Evolutionary conservation across 2,329 filamentous ascomycete species (phyloP).

Genomic region (Colletotrichum siamense): DNA sequence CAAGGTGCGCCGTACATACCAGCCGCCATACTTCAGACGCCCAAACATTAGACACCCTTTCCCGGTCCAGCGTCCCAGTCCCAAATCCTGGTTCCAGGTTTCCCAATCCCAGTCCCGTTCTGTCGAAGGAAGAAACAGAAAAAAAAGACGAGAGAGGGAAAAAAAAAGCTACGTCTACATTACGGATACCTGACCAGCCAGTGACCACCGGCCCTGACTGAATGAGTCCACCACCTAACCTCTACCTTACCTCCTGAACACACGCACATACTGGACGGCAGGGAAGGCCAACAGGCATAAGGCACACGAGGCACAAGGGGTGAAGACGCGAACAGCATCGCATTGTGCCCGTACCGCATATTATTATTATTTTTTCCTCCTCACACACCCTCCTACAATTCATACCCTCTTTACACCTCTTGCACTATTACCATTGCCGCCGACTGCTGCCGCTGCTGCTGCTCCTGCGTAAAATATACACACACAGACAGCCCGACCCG

Average conservation of each 20-base stretch:
- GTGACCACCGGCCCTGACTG: neutral
- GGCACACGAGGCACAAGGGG: neutral
- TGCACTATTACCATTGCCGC: neutral
- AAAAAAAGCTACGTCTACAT: neutral
- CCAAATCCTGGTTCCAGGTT: neutral
- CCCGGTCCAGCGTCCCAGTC: neutral
- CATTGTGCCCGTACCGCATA: neutral
- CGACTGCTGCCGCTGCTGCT: neutral
- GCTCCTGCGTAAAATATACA: constrained; percentile 1
- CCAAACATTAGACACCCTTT: neutral
- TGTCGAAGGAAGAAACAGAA: neutral
- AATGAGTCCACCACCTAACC: neutral
- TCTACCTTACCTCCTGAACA: neutral
- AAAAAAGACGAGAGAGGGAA: neutral
- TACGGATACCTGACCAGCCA: neutral
- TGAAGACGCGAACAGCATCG: neutral
- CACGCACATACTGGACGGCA: neutral
- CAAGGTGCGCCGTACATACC: neutral
- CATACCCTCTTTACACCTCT: constrained; percentile 18
- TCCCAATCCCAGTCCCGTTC: neutral
- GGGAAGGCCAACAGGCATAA: neutral
- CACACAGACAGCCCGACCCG: neutral
- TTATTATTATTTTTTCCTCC: constrained; percentile 16
- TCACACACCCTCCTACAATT: constrained; percentile 19
- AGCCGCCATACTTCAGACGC: neutral